Evolutionary conservation across 2,329 filamentous ascomycete species (phyloP), one percentile per base, ranked within the genome.

Genomic region (Colletotrichum eleusines): DNA sequence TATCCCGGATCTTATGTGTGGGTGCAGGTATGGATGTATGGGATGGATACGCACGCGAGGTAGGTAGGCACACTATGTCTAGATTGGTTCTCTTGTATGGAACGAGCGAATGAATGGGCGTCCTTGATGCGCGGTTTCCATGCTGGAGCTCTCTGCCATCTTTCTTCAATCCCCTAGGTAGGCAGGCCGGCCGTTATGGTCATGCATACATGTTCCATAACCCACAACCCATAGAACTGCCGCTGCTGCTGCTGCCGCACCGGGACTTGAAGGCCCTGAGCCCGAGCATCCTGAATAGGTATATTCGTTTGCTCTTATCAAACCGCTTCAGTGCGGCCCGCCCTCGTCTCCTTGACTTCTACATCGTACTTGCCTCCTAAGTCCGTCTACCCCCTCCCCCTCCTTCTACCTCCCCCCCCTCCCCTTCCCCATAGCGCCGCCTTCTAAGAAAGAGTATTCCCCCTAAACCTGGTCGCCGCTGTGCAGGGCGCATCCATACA

Each of bases 371-470:
- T 72, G 59, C 59, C 65, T 72, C 60, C 65, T 59, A 44, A 51
- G 62, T 26, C 44, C 18, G 44, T 63, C 53, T 11, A 42, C 8
- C 50, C 42, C 28, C 42, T 18, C 16, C 35, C 64, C 60, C 59
- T 54, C 65, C 55, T 53, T 50, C 67, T 20, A 50, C 60, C 59
- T 46, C 59, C 51, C 58, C 55, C 59, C 63, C 70, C 35, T 51
- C 66, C 65, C 66, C 66, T 61, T 50, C 57, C 59, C 68, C 71
- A 72, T 72, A 72, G 51, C 71, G 66, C 71, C 71, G 71, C 67
- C 62, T 71, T 72, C 67, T 72, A 71, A 72, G 71, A 63, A 67
- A 72, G 53, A 63, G 71, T 57, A 71, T 71, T 68, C 63, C 67
- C 67, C 67, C 62, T 66, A 71, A 67, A 71, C 67, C 67, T 67